A percentile compares a stretch with the other conserved stretches of the same genome.
phyloP scores from a whole-genome alignment of 2,329 filamentous ascomycete genomes.

The Pestalotiopsis sp. region DNA sequence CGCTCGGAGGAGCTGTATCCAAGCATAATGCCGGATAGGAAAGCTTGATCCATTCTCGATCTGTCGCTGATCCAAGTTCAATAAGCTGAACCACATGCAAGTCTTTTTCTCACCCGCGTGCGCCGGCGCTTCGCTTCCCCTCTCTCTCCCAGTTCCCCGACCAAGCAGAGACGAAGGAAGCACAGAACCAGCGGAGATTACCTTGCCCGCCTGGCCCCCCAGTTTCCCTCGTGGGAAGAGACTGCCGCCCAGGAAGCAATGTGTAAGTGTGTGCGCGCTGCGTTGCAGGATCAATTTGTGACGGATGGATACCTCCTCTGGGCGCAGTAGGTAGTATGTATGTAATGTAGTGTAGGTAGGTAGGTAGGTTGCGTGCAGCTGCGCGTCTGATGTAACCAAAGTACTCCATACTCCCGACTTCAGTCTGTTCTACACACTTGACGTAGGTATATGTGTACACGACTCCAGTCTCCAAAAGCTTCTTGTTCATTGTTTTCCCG shows the following conservation, averaged over 20 bases:
- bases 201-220: neutral
- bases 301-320: neutral
- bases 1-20: neutral
- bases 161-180: neutral
- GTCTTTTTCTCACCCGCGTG: neutral
- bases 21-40: neutral
- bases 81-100: conserved; percentile 9
- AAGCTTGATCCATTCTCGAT: neutral
- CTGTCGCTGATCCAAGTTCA: neutral
- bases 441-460: neutral
- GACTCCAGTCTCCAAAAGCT: neutral
- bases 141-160: neutral
- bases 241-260: neutral
- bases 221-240: neutral
- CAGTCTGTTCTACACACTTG: neutral
- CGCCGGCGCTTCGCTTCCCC: neutral
- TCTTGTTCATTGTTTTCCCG: conserved; percentile 12
- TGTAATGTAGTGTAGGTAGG: neutral
- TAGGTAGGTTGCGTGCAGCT: neutral
- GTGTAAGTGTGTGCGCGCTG: neutral
- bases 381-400: neutral
- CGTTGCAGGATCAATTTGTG: neutral
- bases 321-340: neutral
- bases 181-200: conserved; percentile 6
- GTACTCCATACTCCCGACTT: neutral